phyloP scores from a whole-genome alignment of 2,329 filamentous ascomycete species.

The Colletotrichum eleusines region DNA sequence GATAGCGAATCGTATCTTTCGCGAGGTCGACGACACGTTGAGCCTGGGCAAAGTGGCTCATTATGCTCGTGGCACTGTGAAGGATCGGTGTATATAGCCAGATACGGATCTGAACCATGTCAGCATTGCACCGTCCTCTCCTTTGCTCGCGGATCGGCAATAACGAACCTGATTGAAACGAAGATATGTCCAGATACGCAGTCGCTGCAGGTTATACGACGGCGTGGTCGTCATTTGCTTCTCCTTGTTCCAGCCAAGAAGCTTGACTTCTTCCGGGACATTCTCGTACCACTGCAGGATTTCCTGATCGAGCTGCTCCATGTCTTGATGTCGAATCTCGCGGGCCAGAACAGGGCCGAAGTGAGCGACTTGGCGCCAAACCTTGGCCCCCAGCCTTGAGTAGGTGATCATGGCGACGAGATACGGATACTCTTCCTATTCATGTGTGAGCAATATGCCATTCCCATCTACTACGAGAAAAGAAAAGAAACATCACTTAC shows the following conservation, averaged over 20 bases:
- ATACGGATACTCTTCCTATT: constrained; percentile 72
- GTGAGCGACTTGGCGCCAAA: constrained; percentile 84
- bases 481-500: constrained; percentile 60
- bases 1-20: constrained; percentile 80
- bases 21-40: constrained; percentile 80
- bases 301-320: constrained; percentile 84
- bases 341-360: constrained; percentile 71
- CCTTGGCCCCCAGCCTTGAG: constrained; percentile 84
- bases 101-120: constrained; percentile 73
- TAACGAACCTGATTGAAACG: constrained; percentile 78
- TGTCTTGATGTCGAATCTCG: constrained; percentile 78
- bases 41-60: constrained; percentile 79
- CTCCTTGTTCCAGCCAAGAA: constrained; percentile 69
- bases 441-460: constrained; percentile 42
- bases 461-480: not conserved
- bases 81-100: constrained; percentile 89
- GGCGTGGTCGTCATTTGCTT: constrained; percentile 66
- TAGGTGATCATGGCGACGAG: constrained; percentile 88
- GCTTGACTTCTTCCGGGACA: constrained; percentile 72
- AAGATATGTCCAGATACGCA: constrained; percentile 87
- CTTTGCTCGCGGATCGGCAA: not conserved
- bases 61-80: constrained; percentile 86
- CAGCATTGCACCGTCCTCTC: not conserved
- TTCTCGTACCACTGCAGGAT: constrained; percentile 88
- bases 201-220: constrained; percentile 76